Base-by-base conservation (phyloP, 768 basidiomycete species). In the Kwoniella sp. region DNA sequence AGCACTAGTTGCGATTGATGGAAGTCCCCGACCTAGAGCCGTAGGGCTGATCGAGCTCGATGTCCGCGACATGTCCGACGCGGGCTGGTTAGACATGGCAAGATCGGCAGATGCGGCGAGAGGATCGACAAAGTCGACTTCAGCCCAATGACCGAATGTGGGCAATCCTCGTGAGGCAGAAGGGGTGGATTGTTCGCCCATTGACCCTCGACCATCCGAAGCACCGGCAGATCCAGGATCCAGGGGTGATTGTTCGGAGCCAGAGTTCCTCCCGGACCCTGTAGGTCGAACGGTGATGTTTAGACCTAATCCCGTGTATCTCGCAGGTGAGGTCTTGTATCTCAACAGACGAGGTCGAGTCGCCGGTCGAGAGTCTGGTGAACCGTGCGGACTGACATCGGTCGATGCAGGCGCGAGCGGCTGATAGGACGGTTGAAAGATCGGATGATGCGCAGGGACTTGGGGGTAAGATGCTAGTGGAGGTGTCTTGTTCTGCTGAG, bases 311-410 rank as follows among this genome's bases (percentile, higher is more conserved):
- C 68, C 73, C 2, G 58, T 63, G 19, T 60, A 55, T 24, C 67
- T 26, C 1, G 69, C 70, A 1, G 72, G 72, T 6, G 69, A 67
- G n/a, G 67, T 68, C 48, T 70, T 70, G 58, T 75, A 75, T 22
- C 73, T 62, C 22, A 68, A 40, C 24, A 75, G n/a, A 37, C 54
- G 56, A 2, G 69, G 72, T 47, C 69, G 55, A 40, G 58, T 52
- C 0, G 58, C 58, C 1, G 50, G 58, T 26, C 22, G 17, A 19
- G 63, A 17, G n/a, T 60, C 46, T 1, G 57, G 68, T 19, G 65
- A 63, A 7, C 68, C 68, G 12, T 59, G 50, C 15, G 68, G 68
- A 55, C 62, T 67, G 50, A 59, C 44, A 46, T 64, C 54, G 29
- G 48, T 51, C 36, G 29, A 17, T 25, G 33, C 24, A 49, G 46